Conservation (phyloP, 1,284 basidiomycete species). For the Coniferiporia weirii region DNA sequence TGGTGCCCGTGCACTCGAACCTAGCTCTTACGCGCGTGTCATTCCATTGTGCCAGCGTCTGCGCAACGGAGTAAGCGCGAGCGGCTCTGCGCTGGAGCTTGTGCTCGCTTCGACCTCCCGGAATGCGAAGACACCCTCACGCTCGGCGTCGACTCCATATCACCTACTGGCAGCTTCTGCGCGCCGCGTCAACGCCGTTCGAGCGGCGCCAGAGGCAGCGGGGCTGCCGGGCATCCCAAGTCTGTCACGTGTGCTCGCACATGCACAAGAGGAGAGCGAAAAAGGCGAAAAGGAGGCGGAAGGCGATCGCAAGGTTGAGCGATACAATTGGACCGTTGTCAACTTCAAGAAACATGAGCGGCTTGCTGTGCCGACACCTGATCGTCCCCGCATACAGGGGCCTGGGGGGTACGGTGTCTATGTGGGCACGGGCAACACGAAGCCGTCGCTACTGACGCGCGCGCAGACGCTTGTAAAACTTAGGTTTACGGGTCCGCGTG, state of each 20-base stretch:
- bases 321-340: constrained; percentile 7
- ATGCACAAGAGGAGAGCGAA: neutral
- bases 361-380: neutral
- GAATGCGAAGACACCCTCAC: constrained; percentile 1
- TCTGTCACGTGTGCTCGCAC: neutral
- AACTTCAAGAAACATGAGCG: constrained; percentile 8
- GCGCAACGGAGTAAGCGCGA: constrained; percentile 6
- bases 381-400: neutral
- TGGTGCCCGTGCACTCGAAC: constrained; percentile 5
- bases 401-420: neutral
- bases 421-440: neutral
- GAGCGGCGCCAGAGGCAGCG: neutral
- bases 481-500: constrained; percentile 5
- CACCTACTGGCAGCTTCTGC: constrained; percentile 2
- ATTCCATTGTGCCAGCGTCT: constrained; percentile 13
- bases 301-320: neutral
- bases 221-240: neutral
- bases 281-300: neutral
- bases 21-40: constrained; percentile 7
- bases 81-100: neutral
- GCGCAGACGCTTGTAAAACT: constrained; percentile 16
- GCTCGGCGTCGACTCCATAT: constrained; percentile 11
- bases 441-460: constrained; percentile 14
- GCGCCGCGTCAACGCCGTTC: neutral
- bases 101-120: neutral